Percentiles rank a stretch among this genome's conserved stretches.
These are phyloP conservation scores for Plasmodium knowlesi DNA, from an alignment of 169 alveolate species.

Conservation along the genomic window DNA sequence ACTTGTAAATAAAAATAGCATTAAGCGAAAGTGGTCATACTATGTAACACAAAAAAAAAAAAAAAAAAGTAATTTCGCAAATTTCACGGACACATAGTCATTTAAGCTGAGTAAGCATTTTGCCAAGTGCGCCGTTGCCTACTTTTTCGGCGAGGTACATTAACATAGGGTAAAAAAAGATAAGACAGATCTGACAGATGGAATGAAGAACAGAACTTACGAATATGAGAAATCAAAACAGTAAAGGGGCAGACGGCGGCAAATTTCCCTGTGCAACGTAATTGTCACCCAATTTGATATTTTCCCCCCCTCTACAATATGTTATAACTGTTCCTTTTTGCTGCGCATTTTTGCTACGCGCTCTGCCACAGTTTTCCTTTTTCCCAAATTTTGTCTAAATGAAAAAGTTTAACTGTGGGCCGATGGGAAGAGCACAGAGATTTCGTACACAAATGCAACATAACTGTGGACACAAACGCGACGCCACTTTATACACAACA, in stretches of 20 bases:
- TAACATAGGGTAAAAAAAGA: background rate
- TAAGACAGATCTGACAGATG: background rate
- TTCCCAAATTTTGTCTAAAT: constrained; percentile 15
- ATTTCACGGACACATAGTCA: background rate
- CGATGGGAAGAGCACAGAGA: background rate
- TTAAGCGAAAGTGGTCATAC: background rate
- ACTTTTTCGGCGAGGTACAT: background rate
- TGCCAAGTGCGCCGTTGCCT: background rate
- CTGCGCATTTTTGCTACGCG: background rate
- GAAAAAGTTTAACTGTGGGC: background rate
- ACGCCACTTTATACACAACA: background rate
- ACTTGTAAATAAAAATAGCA: background rate
- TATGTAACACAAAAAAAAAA: constrained; percentile 9
- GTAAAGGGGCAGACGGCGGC: background rate
- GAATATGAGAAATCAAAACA: background rate
- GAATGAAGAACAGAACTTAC: background rate
- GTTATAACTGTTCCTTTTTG: constrained; percentile 1
- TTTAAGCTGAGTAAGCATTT: background rate
- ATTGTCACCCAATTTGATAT: background rate
- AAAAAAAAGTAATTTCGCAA: background rate
- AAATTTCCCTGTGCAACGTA: background rate
- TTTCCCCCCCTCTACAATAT: background rate
- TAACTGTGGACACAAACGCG: background rate
- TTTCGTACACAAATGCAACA: background rate
- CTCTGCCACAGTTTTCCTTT: background rate